Evolutionary conservation across 2,329 filamentous ascomycete species (phyloP), one percentile per base, ranked within the genome.

Genomic region (Proliferodiscus dingleyae): DNA sequence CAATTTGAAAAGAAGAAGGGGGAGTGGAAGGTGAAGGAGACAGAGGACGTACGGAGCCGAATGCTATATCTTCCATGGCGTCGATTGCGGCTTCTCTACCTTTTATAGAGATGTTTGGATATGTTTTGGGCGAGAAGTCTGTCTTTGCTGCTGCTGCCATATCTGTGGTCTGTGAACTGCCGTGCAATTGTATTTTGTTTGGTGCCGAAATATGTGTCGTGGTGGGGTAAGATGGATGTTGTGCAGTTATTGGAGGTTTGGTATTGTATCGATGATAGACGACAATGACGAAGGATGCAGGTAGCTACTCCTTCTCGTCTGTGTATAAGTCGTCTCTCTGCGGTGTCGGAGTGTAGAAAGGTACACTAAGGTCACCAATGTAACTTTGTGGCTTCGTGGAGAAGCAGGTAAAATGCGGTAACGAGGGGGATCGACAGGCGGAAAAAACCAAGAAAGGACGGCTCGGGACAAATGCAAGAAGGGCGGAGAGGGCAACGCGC

Each of bases 21-120:
- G n/a, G n/a, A n/a, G n/a, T n/a, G n/a, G n/a, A n/a, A n/a, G n/a
- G n/a, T n/a, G n/a, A n/a, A n/a, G n/a, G n/a, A n/a, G n/a, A n/a
- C n/a, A n/a, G 7, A 45, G 41, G 15, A 49, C 83, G 66, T 68
- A 90, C 80, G 48, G 91, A 96, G 64, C 93, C 93, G 65, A 89
- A 97, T 9, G 84, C 63, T 45, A 98, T 80, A 62, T 97, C 89
- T 66, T 95, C 89, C 37, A 90, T 61, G 3, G 87, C 87, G 60
- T 93, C 62, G 53, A 64, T 60, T 21, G 58, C 22, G 37, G 56
- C 59, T 48, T 54, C 52, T 34, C 51, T 55, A 23, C 50, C 43
- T 37, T 56, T 59, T n/a, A 45, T 43, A 18, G 45, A 32, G 26
- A 49, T 32, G 18, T 24, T 22, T 28, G 42, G 49, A n/a, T 47